Base-by-base conservation (phyloP, 2,329 filamentous ascomycete genomes). In the Colletotrichum gigasporum region DNA sequence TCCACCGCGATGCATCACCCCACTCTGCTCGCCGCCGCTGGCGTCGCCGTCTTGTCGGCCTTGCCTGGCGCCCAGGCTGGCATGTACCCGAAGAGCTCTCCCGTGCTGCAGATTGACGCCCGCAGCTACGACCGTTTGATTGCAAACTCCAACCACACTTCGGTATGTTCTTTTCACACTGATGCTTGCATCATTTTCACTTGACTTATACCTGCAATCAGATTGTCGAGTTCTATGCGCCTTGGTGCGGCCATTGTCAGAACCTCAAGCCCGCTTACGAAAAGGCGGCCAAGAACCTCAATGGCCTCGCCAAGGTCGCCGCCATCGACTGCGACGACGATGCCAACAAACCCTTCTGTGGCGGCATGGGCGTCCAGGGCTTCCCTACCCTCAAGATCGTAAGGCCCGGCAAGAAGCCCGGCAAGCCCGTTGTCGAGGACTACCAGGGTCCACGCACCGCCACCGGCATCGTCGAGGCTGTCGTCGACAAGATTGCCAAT, bases 301-400 rank as follows among this genome's bases (percentile, higher is more conserved):
- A 91, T n/a, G 96, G 96, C 12, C 85, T 98, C 12, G 96, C 94
- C 71, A 96, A 97, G 73, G 95, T 99, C 41, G 96, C 93, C 48
- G 96, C 96, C 58, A 84, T 99, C 68, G 92, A 99, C 79, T 99
- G 96, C 78, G 95, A 99, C 73, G 94, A 97, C 30, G 95, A 97
- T 56, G 80, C 84, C 68, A 99, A 98, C 85, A 98, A 98, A 82
- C 83, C 85, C 2, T 87, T 97, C 70, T 99, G 96, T 77, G 89
- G 90, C 47, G 80, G 84, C 69, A 92, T 97, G 87, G 95, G 94
- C 58, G 87, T 99, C 5, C 85, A 97, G 80, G 96, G 96, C 63
- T 99, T 97, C 80, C 96, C 96, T 1, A 98, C 96, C 0, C 84
- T 99, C 68, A 99, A 99, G 85, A 95, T 97, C 48, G 88, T 98